Conservation (phyloP, 305 asterid species). For the Rubia tinctorum region DNA sequence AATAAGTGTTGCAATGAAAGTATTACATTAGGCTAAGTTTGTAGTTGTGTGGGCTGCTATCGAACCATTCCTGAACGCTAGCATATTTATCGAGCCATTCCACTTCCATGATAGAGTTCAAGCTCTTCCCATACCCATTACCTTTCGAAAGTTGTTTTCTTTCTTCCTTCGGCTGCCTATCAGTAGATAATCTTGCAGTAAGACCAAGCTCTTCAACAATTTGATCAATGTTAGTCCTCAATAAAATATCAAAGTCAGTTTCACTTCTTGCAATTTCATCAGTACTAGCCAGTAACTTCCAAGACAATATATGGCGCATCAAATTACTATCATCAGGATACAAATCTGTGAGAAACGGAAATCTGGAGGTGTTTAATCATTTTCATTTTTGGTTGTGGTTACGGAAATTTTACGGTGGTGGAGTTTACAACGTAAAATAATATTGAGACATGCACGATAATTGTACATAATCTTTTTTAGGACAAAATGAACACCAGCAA, state of each 20-base stretch:
- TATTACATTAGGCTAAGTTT: no score
- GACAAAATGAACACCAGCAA: no score
- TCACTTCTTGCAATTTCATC: neutral
- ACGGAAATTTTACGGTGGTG: no score
- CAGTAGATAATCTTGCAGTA: neutral
- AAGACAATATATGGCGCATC: neutral
- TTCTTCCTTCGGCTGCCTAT: neutral
- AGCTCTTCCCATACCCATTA: no score
- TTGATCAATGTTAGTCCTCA: neutral
- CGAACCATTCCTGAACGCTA: neutral
- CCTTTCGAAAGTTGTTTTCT: neutral
- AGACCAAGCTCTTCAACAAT: neutral
- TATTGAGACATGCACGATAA: no score
- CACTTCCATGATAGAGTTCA: neutral
- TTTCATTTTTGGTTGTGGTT: no score
- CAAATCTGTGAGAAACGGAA: rapidly evolving
- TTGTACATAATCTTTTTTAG: no score
- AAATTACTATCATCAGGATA: neutral
- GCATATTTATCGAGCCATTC: neutral
- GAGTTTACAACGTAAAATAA: no score
- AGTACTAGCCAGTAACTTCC: neutral
- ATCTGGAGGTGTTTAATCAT: no score
- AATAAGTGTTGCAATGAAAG: no score
- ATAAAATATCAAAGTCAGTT: no score
- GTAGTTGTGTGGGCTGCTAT: neutral